Conservation (phyloP, 2,329 filamentous ascomycete species). For the Diaporthe sp. region DNA sequence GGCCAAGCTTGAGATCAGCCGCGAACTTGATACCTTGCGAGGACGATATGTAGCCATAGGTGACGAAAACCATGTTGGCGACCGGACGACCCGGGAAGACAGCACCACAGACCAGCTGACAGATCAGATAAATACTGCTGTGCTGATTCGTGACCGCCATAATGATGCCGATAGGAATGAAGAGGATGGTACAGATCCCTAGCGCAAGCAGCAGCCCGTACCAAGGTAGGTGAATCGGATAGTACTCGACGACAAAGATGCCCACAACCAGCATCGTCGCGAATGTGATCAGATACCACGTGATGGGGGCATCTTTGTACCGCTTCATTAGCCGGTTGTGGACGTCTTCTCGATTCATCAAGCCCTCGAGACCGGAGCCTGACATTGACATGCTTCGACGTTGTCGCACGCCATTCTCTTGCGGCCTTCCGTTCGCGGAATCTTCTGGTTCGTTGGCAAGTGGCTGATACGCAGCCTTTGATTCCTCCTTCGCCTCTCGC, state of each 20-base stretch:
- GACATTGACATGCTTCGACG: slow-evolving; percentile 43
- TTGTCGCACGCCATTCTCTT: slow-evolving; percentile 9
- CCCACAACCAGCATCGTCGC: slow-evolving; percentile 82
- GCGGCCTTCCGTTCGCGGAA: slow-evolving; percentile 36
- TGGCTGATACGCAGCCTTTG: slow-evolving; percentile 67
- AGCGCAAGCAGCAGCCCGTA: slow-evolving; percentile 87
- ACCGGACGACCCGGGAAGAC: slow-evolving; percentile 88
- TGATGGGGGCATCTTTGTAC: slow-evolving; percentile 85
- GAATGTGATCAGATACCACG: slow-evolving; percentile 85
- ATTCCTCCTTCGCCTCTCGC: slow-evolving; percentile 70
- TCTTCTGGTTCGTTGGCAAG: slow-evolving; percentile 45
- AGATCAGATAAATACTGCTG: slow-evolving; percentile 88
- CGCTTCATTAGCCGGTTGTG: slow-evolving; percentile 87
- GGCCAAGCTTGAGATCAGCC: slow-evolving; percentile 87
- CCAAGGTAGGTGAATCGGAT: slow-evolving; percentile 87
- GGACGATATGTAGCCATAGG: slow-evolving; percentile 90
- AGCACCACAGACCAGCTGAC: slow-evolving; percentile 85
- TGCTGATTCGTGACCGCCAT: slow-evolving; percentile 95
- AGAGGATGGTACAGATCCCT: slow-evolving; percentile 82
- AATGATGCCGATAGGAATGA: slow-evolving; percentile 92
- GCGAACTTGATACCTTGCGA: slow-evolving; percentile 92
- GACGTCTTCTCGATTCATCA: slow-evolving; percentile 82
- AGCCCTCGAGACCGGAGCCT: slow-evolving; percentile 61
- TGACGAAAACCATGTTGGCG: slow-evolving; percentile 94
- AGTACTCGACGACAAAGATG: slow-evolving; percentile 89